Evolutionary conservation across 78 protist species (phyloP), one percentile per base, ranked within the genome.

Genomic region (Protostelium mycophagum): DNA sequence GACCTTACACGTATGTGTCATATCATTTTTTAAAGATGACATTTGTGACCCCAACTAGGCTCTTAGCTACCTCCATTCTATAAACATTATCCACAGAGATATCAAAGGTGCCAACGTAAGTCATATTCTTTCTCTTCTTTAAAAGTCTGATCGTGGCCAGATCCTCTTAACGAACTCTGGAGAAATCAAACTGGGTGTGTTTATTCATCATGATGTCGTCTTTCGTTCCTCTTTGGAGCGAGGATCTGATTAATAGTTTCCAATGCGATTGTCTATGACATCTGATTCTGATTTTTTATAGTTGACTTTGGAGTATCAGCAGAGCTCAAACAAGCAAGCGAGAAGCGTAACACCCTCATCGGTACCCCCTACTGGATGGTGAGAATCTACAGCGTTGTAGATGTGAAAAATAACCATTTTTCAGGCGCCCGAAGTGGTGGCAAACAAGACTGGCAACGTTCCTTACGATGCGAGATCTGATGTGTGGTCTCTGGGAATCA

Each of bases 351-450:
- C 37, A 93, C 95, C 38, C 89, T 93, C 87, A 90, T 93, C 38
- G 95, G 95, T 37, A 93, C 95, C n/a, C 95, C 95, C 0, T 93
- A 90, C 91, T 93, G 95, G 95, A 93, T 93, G 95, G 95, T 85
- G 37, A 85, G 5, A 16, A 85, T 85, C 5, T 35, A 5, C 36
- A 25, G n/a, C 36, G 16, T 85, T 16, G 5, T 25, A 5, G 16
- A 85, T 16, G 37, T 16, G 5, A 5, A 83, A 83, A 83, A 83
- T 36, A 16, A 88, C 83, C 36, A 85, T 83, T 5, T 86, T 90
- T 34, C 90, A 89, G 51, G 91, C 85, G 1, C 85, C 85, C 85
- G 91, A 89, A 85, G 86, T 85, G 5, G 37, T 35, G 5, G 86
- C 36, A 5, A 85, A 85, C 36, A 85, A 85, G 37, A 85, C 36